A percentile compares a stretch with the other conserved stretches of the same genome.
Conservation (phyloP, 768 basidiomycete species). For the Amanita muscaria region DNA sequence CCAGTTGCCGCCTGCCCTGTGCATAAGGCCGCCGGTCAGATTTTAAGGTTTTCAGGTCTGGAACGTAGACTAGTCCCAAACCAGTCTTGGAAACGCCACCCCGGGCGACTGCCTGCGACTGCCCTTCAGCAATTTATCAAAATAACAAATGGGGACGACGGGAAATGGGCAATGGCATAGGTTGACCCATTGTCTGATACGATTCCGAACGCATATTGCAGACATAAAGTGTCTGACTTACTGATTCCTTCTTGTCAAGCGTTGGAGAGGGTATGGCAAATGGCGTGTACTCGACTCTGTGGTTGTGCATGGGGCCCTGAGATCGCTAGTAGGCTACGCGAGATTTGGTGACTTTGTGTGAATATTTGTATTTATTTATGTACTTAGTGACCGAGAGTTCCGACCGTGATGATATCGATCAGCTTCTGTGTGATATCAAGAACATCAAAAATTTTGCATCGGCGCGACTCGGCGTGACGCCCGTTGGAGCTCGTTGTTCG, state of each 20-base stretch:
- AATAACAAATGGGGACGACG: conserved; percentile 46
- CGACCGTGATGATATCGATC: too few relatives aligned
- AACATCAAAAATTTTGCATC: too few relatives aligned
- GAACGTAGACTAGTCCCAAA: conserved; percentile 46
- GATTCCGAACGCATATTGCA: conserved; percentile 42
- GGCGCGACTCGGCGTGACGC: too few relatives aligned
- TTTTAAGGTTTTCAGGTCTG: conserved; percentile 47
- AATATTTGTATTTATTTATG: too few relatives aligned
- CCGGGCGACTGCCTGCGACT: conserved; percentile 52
- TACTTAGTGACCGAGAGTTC: too few relatives aligned
- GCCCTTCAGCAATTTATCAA: conserved; percentile 41
- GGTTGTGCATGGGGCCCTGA: conserved; percentile 7
- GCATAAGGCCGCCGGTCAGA: conserved; percentile 49
- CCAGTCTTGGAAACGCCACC: conserved; percentile 35
- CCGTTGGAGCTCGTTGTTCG: too few relatives aligned
- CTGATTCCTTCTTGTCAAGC: neutral
- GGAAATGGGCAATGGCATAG: conserved; percentile 49
- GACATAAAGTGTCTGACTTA: neutral
- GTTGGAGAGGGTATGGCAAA: neutral
- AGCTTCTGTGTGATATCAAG: too few relatives aligned
- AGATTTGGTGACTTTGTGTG: too few relatives aligned
- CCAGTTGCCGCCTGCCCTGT: conserved; percentile 50
- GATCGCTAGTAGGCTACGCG: too few relatives aligned
- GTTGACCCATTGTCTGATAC: conserved; percentile 63
- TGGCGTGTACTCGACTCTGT: conserved; percentile 16